These are phyloP conservation scores for Dactylorhiza incarnata DNA, from an alignment of 106 monocot genomes.

Conservation along the genomic window DNA sequence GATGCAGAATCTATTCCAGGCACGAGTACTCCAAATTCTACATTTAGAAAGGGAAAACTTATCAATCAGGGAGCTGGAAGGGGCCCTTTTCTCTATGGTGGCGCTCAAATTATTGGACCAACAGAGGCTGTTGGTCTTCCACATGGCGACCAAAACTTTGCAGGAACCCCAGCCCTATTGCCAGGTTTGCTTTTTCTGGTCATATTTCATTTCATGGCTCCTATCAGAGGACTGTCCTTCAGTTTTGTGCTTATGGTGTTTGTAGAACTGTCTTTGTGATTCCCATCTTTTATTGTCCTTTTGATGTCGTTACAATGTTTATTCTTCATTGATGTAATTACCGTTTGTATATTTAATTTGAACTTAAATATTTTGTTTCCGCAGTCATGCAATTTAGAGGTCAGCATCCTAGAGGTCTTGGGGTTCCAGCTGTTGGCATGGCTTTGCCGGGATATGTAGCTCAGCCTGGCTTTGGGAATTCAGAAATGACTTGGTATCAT, in stretches of 20 bases:
- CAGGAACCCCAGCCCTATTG: slow-evolving; percentile 74
- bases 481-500: slow-evolving; percentile 87
- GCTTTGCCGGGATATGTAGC: slow-evolving; percentile 93
- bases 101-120: slow-evolving; percentile 73
- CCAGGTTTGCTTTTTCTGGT: slow-evolving; percentile 45
- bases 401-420: slow-evolving; percentile 67
- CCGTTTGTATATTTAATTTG: not conserved
- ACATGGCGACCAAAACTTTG: slow-evolving; percentile 71
- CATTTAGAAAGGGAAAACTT: slow-evolving; percentile 50
- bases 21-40: slow-evolving; percentile 39
- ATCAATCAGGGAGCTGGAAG: slow-evolving; percentile 37
- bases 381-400: slow-evolving; percentile 89
- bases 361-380: slow-evolving; percentile 1
- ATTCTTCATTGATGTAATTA: not conserved
- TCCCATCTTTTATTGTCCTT: not conserved
- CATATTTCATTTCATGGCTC: not conserved
- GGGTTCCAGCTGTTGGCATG: slow-evolving; percentile 91
- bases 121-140: slow-evolving; percentile 48
- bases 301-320: not conserved
- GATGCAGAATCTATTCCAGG: slow-evolving; percentile 43
- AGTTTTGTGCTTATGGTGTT: not conserved
- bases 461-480: slow-evolving; percentile 78
- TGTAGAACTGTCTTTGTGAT: not conserved
- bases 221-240: not conserved
- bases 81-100: slow-evolving; percentile 50